These are phyloP conservation scores for Rhizopus stolonifer DNA, from an alignment of 371 early-diverging fungal species.

Conservation along the genomic window DNA sequence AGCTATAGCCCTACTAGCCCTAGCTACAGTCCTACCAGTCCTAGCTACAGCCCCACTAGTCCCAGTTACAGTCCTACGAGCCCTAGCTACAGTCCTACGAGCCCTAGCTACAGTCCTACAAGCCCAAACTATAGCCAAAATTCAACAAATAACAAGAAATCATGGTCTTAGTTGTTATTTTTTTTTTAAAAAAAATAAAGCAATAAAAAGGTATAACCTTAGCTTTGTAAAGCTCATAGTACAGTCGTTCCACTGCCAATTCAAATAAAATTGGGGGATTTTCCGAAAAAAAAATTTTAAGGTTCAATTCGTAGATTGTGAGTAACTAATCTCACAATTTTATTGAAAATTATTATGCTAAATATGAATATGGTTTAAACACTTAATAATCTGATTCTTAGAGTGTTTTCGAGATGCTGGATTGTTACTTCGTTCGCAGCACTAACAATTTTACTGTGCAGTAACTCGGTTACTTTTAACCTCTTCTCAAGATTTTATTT, in stretches of 20 bases:
- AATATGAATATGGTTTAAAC: conserved; percentile 8
- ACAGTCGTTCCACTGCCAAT: too few species aligned
- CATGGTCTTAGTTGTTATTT: not conserved
- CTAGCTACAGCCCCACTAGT: conserved; percentile 75
- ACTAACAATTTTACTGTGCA: conserved; percentile 12
- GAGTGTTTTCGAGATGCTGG: conserved; percentile 13
- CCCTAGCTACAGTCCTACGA: conserved; percentile 52
- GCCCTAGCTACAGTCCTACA: conserved; percentile 67
- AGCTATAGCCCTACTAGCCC: conserved; percentile 63
- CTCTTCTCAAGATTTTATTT: conserved; percentile 8
- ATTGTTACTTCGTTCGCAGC: conserved; percentile 16
- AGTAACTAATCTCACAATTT: too few species aligned
- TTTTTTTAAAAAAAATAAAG: too few species aligned
- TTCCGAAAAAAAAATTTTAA: too few species aligned
- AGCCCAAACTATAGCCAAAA: conserved; percentile 65
- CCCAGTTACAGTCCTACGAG: conserved; percentile 69
- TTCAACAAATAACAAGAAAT: not conserved
- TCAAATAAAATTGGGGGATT: too few species aligned
- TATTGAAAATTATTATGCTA: not conserved
- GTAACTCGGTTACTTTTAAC: conserved; percentile 15
- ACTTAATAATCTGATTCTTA: conserved; percentile 11
- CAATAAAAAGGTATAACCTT: too few species aligned
- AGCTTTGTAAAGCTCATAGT: too few species aligned
- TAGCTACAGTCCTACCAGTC: conserved; percentile 55
- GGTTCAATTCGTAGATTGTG: too few species aligned